phyloP scores from a whole-genome alignment of 2,329 filamentous ascomycete species.

The Stagonosporopsis tanaceti region DNA sequence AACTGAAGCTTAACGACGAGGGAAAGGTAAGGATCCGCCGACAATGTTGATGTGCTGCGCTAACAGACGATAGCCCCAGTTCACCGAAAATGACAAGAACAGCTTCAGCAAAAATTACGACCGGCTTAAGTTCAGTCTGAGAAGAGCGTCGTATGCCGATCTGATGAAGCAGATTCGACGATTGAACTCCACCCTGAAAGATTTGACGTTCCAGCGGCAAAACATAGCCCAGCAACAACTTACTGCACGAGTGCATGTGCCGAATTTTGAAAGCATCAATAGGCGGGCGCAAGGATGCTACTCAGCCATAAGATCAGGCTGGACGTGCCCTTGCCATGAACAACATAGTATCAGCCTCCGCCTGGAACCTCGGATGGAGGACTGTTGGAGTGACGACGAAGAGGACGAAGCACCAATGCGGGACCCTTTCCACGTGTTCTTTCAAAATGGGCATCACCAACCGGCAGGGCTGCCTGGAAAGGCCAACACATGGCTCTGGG shows the following conservation, averaged over 20 bases:
- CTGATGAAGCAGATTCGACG: conserved; percentile 29
- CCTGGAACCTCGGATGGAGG: conserved; percentile 31
- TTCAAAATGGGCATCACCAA: neutral
- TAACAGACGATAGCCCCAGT: conserved; percentile 34
- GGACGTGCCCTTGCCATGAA: conserved; percentile 34
- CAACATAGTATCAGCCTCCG: conserved; percentile 36
- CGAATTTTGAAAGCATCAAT: conserved; percentile 5
- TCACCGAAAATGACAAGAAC: conserved; percentile 21
- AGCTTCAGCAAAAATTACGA: conserved; percentile 42
- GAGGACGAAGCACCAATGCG: conserved; percentile 5
- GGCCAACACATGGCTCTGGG: neutral
- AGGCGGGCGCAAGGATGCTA: neutral
- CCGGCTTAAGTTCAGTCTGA: conserved; percentile 39
- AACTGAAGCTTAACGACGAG: neutral
- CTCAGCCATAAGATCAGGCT: conserved; percentile 26
- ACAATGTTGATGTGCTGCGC: neutral
- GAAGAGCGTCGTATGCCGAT: conserved; percentile 36
- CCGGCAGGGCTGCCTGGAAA: neutral
- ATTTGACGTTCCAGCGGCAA: conserved; percentile 6
- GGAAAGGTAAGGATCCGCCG: neutral
- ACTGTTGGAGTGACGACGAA: conserved; percentile 10
- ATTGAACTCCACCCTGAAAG: neutral
- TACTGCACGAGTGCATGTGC: neutral
- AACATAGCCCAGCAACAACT: conserved; percentile 2
- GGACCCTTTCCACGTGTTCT: conserved; percentile 7